Conservation (phyloP, 2,329 filamentous ascomycete genomes). For the Xylaria sp. region DNA sequence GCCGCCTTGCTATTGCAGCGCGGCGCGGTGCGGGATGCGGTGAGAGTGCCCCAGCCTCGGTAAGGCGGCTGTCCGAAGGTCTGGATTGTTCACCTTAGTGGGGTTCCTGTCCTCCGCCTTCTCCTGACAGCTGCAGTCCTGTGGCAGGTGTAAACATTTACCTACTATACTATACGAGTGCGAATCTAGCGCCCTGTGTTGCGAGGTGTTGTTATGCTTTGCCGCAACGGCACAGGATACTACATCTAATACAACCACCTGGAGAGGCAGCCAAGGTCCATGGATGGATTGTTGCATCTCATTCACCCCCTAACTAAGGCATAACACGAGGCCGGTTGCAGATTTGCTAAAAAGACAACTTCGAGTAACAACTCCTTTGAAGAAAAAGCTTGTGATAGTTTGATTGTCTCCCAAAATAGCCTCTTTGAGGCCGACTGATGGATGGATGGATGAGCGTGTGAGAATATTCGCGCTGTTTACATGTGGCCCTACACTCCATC, state of each 20-base stretch:
- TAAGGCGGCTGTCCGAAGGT: slow-evolving; percentile 16
- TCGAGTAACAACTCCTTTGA: neutral
- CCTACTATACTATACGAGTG: too few species aligned
- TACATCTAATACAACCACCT: slow-evolving; percentile 1
- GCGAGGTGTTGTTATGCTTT: slow-evolving; percentile 8
- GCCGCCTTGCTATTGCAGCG: slow-evolving; percentile 1
- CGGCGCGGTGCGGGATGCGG: slow-evolving; percentile 3
- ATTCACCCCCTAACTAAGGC: neutral
- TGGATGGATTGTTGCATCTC: slow-evolving; percentile 31
- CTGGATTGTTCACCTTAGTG: slow-evolving; percentile 7
- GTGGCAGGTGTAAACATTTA: neutral
- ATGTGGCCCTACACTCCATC: slow-evolving; percentile 28
- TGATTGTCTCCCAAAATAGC: slow-evolving; percentile 29
- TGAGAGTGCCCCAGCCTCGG: slow-evolving; percentile 26
- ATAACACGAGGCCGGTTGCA: slow-evolving; percentile 13
- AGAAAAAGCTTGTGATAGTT: slow-evolving; percentile 13
- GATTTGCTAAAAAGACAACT: slow-evolving; percentile 26
- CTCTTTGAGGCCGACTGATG: slow-evolving; percentile 7
- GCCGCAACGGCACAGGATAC: slow-evolving; percentile 6
- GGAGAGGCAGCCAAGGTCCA: slow-evolving; percentile 2
- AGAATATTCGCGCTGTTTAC: slow-evolving; percentile 8
- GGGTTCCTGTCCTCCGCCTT: neutral
- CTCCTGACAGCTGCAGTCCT: slow-evolving; percentile 5
- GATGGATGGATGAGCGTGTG: too few species aligned
- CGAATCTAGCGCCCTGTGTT: neutral